A percentile compares a stretch with the other conserved stretches of the same genome.
phyloP scores from a whole-genome alignment of 2,329 filamentous ascomycete genomes.

The Diaporthe sp. region DNA sequence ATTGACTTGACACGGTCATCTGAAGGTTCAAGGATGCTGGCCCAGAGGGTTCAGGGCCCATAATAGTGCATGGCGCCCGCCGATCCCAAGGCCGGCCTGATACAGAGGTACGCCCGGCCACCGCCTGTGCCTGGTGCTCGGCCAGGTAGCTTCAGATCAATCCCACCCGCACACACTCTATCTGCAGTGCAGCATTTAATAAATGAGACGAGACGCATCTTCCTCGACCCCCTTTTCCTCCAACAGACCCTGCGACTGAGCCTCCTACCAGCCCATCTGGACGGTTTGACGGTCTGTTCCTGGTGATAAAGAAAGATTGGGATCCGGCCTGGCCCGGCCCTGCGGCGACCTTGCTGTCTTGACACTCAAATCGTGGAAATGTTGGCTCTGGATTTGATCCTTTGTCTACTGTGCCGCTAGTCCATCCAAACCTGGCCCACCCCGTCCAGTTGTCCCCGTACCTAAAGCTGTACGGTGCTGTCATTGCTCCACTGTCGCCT shows the following conservation, averaged over 20 bases:
- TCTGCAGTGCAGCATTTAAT: conserved; percentile 10
- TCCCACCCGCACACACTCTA: background rate
- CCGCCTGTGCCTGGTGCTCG: background rate
- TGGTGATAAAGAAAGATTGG: background rate
- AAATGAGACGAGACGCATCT: background rate
- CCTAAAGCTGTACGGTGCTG: conserved; percentile 31
- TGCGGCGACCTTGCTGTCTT: background rate
- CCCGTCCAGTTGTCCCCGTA: conserved; percentile 5
- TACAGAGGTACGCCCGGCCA: conserved; percentile 14
- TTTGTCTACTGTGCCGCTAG: background rate
- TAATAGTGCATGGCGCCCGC: conserved; percentile 22
- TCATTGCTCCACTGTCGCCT: conserved; percentile 31
- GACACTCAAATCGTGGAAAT: background rate
- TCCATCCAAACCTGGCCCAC: conserved; percentile 15
- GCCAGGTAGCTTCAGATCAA: conserved; percentile 9
- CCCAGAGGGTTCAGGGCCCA: conserved; percentile 8
- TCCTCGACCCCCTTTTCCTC: conserved; percentile 5
- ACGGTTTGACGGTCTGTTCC: background rate
- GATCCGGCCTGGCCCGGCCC: background rate
- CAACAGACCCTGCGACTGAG: background rate
- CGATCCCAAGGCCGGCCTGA: background rate
- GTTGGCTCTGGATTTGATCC: background rate
- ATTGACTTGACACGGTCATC: background rate
- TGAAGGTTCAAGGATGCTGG: conserved; percentile 14
- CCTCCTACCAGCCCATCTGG: background rate